These are phyloP conservation scores for Scedosporium apiospermum DNA, from an alignment of 2,329 filamentous ascomycete genomes.

Conservation along the genomic window DNA sequence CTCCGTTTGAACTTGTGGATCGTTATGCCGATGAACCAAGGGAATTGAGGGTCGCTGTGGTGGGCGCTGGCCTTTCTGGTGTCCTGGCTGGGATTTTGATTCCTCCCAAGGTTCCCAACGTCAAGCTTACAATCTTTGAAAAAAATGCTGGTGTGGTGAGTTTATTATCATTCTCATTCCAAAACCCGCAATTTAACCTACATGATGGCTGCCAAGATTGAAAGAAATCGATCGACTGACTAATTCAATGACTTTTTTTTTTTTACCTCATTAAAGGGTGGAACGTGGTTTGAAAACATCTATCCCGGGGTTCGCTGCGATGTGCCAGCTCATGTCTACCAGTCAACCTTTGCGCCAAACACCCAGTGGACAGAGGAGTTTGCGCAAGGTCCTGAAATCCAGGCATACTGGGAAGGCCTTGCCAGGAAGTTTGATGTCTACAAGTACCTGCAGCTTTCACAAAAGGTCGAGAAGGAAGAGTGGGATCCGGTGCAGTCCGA, in stretches of 20 bases:
- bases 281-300: slow-evolving; percentile 44
- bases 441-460: slow-evolving; percentile 42
- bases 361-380: slow-evolving; percentile 61
- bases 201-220: too few relatives aligned
- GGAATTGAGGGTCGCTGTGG: slow-evolving; percentile 22
- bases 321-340: slow-evolving; percentile 61
- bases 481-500: slow-evolving; percentile 44
- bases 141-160: slow-evolving; percentile 59
- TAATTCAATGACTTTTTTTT: too few relatives aligned
- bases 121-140: slow-evolving; percentile 57
- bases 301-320: slow-evolving; percentile 62
- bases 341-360: slow-evolving; percentile 58
- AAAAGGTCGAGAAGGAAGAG: slow-evolving; percentile 41
- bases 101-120: slow-evolving; percentile 57
- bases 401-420: slow-evolving; percentile 54
- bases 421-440: slow-evolving; percentile 58
- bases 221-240: neutral
- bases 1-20: slow-evolving; percentile 12
- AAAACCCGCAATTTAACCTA: neutral
- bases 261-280: slow-evolving; percentile 24
- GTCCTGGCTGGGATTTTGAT: slow-evolving; percentile 53
- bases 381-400: slow-evolving; percentile 56
- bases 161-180: neutral
- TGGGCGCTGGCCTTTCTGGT: slow-evolving; percentile 26
- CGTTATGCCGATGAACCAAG: slow-evolving; percentile 25